These are phyloP conservation scores for Hypsizygus marmoreus DNA, from an alignment of 768 basidiomycete genomes.

Conservation along the genomic window DNA sequence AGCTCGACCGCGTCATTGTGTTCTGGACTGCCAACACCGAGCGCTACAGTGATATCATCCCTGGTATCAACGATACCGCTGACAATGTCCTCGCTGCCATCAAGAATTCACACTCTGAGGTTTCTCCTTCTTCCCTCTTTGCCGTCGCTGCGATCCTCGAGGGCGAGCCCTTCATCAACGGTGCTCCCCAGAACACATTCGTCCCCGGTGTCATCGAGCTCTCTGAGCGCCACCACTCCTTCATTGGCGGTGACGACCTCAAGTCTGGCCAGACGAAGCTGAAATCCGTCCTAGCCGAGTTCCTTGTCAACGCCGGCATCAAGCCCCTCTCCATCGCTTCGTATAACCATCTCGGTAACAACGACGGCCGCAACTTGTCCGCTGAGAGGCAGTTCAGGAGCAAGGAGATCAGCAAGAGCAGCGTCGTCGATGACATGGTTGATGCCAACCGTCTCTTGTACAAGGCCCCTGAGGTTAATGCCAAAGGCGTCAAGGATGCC, in stretches of 20 bases:
- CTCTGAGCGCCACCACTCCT: conserved; percentile 84
- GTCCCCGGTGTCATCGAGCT: conserved; percentile 94
- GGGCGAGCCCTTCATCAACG: conserved; percentile 93
- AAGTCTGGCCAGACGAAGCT: conserved; percentile 98
- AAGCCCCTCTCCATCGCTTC: conserved; percentile 96
- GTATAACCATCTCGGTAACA: conserved; percentile 99
- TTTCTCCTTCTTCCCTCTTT: conserved; percentile 96
- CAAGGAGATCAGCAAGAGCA: conserved; percentile 98
- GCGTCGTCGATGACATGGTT: conserved; percentile 98
- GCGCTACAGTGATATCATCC: conserved; percentile 92
- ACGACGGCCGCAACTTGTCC: conserved; percentile 91
- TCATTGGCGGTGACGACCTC: conserved; percentile 97
- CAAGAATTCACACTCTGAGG: conserved; percentile 83
- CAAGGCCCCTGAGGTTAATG: conserved; percentile 70
- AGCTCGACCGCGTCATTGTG: conserved; percentile 85
- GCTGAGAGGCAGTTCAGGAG: conserved; percentile 93
- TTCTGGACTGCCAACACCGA: conserved; percentile 99
- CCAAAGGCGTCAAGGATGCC: conserved; percentile 49
- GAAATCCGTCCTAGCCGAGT: conserved; percentile 96
- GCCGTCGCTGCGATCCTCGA: conserved; percentile 96
- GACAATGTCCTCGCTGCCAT: conserved; percentile 84
- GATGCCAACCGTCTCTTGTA: conserved; percentile 85
- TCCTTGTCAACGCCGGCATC: conserved; percentile 98
- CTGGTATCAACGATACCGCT: conserved; percentile 94
- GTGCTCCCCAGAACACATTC: conserved; percentile 98